These are phyloP conservation scores for Chlamydomonas sphaeroides DNA, from an alignment of 139 green algal genomes.

Conservation along the genomic window DNA sequence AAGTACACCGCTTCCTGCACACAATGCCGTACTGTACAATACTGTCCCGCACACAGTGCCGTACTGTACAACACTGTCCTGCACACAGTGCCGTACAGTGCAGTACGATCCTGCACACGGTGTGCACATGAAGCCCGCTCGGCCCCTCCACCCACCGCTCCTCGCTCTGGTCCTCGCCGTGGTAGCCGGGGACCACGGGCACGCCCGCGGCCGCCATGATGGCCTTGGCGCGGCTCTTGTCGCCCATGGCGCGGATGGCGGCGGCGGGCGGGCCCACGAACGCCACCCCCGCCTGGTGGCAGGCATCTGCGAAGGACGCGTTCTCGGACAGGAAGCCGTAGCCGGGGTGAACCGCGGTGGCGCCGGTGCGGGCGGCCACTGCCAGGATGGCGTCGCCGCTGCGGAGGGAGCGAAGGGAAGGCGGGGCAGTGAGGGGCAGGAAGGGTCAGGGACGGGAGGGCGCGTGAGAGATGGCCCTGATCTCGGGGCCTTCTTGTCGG, in stretches of 20 bases:
- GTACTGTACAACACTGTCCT: too few species aligned
- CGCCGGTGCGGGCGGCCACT: constrained; percentile 64
- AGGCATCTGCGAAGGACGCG: constrained; percentile 72
- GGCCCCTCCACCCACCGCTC: not conserved
- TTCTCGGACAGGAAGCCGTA: constrained; percentile 91
- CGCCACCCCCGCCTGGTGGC: constrained; percentile 60
- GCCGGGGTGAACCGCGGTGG: constrained; percentile 81
- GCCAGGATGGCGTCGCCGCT: constrained; percentile 67
- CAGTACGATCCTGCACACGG: too few species aligned
- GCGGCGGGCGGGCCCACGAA: constrained; percentile 81
- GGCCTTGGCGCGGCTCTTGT: constrained; percentile 81
- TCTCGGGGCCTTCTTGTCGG: too few species aligned
- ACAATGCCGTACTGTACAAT: too few species aligned
- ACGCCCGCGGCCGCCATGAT: constrained; percentile 82
- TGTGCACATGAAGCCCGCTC: not conserved
- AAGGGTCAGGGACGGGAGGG: not conserved
- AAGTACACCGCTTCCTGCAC: too few species aligned
- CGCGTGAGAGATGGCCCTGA: too few species aligned
- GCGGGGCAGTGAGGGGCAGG: not conserved
- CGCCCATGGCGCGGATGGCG: constrained; percentile 75
- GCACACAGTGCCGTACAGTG: too few species aligned
- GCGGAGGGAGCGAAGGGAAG: not conserved
- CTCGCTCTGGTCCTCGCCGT: constrained; percentile 74
- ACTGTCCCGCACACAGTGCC: too few species aligned
- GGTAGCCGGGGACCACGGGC: constrained; percentile 89